A percentile compares a stretch with the other conserved stretches of the same genome.
Evolutionary conservation across 2,329 filamentous ascomycete species (phyloP).

Genomic region (Ceratocystis cubensis): DNA sequence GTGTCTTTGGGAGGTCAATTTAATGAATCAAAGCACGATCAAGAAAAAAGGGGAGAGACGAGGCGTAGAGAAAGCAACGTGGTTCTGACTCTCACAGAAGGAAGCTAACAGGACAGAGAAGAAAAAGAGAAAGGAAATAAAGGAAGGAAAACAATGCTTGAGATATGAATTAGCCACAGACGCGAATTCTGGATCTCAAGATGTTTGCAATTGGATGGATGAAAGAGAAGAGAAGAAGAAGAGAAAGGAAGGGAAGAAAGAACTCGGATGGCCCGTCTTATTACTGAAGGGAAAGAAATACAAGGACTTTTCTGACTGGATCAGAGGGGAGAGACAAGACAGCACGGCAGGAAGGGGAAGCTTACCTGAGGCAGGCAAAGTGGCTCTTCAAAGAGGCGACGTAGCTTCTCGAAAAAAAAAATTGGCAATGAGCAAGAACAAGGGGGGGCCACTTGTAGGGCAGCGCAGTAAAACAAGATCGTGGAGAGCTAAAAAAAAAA

Average conservation of each 20-base stretch:
- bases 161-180: neutral
- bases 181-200: neutral
- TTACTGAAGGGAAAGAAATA: constrained; percentile 1
- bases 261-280: constrained; percentile 10
- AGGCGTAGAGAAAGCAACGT: neutral
- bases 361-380: constrained; percentile 8
- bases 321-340: neutral
- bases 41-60: constrained; percentile 18
- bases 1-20: constrained; percentile 15
- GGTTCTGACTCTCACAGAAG: neutral
- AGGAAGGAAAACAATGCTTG: constrained; percentile 3
- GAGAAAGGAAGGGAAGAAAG: constrained; percentile 7
- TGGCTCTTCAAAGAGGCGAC: constrained; percentile 19
- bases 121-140: neutral
- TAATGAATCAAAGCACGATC: constrained; percentile 19
- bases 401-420: constrained; percentile 19
- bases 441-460: neutral
- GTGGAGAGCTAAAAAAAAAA: neutral
- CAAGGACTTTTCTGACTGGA: neutral
- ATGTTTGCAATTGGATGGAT: neutral
- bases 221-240: constrained; percentile 10
- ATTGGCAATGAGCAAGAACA: neutral
- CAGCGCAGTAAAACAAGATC: neutral
- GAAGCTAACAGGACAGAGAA: neutral
- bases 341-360: constrained; percentile 9